phyloP scores from a whole-genome alignment of 2,329 filamentous ascomycete species.

The Calonectria pseudoreteaudii region DNA sequence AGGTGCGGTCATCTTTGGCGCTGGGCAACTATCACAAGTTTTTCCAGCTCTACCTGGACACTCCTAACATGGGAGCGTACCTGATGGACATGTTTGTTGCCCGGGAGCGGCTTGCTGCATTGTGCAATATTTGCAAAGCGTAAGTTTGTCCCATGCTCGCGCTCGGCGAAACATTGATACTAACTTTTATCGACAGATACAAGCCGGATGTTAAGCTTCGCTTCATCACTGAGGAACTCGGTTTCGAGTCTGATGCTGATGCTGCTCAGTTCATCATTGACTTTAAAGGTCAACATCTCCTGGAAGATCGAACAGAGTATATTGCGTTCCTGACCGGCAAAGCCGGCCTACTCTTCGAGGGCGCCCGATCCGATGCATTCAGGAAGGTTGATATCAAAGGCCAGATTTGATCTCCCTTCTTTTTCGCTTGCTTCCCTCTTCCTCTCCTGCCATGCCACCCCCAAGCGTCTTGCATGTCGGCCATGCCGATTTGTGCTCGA shows the following conservation, averaged over 20 bases:
- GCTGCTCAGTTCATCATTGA: constrained; percentile 92
- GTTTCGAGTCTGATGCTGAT: constrained; percentile 92
- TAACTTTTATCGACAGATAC: constrained; percentile 75
- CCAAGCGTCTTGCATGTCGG: constrained; percentile 24
- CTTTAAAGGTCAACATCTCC: constrained; percentile 78
- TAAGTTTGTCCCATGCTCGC: constrained; percentile 63
- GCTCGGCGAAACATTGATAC: constrained; percentile 37
- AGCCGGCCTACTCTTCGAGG: constrained; percentile 79
- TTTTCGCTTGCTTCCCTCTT: constrained; percentile 13
- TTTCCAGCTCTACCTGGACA: constrained; percentile 94
- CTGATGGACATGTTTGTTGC: constrained; percentile 99
- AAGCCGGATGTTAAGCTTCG: constrained; percentile 90
- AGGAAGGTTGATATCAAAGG: constrained; percentile 95
- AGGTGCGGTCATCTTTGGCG: constrained; percentile 90
- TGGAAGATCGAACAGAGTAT: constrained; percentile 81
- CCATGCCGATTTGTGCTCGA: constrained; percentile 31
- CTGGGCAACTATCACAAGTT: constrained; percentile 98
- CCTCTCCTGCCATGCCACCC: constrained; percentile 13
- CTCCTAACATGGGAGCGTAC: constrained; percentile 97
- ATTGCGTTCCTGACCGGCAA: constrained; percentile 81
- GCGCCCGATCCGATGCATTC: constrained; percentile 79
- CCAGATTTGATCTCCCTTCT: constrained; percentile 75
- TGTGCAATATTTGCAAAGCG: constrained; percentile 95
- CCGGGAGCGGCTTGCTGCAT: constrained; percentile 89
- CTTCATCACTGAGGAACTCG: constrained; percentile 95